Conservation (phyloP, 2,329 filamentous ascomycete species). For the Byssoonygena ceratinophila region DNA sequence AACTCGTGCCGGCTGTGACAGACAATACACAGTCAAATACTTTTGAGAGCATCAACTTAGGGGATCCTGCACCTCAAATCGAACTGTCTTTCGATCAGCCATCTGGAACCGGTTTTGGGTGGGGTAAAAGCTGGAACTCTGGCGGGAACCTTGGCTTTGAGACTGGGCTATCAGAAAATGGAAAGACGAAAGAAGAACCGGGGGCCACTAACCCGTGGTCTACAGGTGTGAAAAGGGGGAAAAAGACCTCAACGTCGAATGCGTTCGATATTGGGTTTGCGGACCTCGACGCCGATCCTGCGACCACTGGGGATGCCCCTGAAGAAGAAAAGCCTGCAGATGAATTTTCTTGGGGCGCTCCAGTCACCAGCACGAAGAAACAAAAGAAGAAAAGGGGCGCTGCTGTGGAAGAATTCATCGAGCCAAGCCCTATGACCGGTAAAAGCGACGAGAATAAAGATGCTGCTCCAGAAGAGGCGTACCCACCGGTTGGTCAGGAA, state of each 20-base stretch:
- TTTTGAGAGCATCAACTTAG: constrained; percentile 61
- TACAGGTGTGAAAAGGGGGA: constrained; percentile 28
- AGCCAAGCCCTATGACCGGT: constrained; percentile 19
- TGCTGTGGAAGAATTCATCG: constrained; percentile 36
- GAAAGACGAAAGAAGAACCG: constrained; percentile 21
- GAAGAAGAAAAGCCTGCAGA: constrained; percentile 31
- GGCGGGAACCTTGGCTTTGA: constrained; percentile 30
- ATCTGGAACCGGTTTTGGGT: constrained; percentile 36
- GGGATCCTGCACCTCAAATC: constrained; percentile 48
- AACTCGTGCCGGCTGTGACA: constrained; percentile 26
- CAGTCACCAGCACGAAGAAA: constrained; percentile 44
- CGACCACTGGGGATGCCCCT: constrained; percentile 15
- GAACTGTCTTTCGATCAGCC: constrained; percentile 44
- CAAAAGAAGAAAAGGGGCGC: constrained; percentile 34
- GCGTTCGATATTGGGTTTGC: constrained; percentile 38
- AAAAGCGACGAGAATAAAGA: constrained; percentile 14
- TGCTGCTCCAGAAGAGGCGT: constrained; percentile 4
- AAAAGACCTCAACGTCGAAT: constrained; percentile 21
- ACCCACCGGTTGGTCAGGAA: not conserved
- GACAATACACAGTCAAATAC: constrained; percentile 36
- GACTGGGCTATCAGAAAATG: constrained; percentile 14
- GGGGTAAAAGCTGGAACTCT: constrained; percentile 52
- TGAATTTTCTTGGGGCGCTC: constrained; percentile 35
- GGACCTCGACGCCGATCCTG: constrained; percentile 33
- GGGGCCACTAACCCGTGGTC: constrained; percentile 34